phyloP scores from a whole-genome alignment of 2,329 filamentous ascomycete species.

The Xylaria sp. region DNA sequence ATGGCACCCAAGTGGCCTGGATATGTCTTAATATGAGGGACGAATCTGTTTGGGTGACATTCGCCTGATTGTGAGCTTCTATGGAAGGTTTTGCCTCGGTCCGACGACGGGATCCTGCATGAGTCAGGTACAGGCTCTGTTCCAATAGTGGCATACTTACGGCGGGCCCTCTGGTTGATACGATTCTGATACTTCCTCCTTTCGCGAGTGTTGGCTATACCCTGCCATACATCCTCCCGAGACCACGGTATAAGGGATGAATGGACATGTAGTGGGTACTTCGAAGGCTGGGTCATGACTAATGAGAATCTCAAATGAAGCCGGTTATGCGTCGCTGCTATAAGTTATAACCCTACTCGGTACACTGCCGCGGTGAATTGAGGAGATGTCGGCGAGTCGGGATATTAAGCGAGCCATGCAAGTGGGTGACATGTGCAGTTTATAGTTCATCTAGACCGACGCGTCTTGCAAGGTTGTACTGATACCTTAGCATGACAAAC shows the following conservation, averaged over 20 bases:
- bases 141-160: constrained; percentile 8
- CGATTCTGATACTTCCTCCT: constrained; percentile 34
- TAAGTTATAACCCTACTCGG: background rate
- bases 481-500: too few relatives aligned
- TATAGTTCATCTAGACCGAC: constrained; percentile 15
- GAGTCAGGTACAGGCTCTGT: background rate
- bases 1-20: background rate
- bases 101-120: constrained; percentile 27
- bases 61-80: background rate
- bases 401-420: constrained; percentile 17
- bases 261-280: background rate
- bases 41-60: background rate
- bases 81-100: constrained; percentile 1
- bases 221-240: constrained; percentile 18
- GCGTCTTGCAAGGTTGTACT: too few relatives aligned
- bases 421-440: constrained; percentile 28
- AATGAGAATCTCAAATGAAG: background rate
- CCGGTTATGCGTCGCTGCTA: background rate
- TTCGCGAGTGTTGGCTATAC: constrained; percentile 21
- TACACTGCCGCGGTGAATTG: background rate
- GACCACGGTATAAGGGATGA: constrained; percentile 9
- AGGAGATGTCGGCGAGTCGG: background rate
- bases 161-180: constrained; percentile 29
- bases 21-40: background rate
- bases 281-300: constrained; percentile 17